Conservation (phyloP, 768 basidiomycete genomes). For the Pleurotus citrinopileatus region DNA sequence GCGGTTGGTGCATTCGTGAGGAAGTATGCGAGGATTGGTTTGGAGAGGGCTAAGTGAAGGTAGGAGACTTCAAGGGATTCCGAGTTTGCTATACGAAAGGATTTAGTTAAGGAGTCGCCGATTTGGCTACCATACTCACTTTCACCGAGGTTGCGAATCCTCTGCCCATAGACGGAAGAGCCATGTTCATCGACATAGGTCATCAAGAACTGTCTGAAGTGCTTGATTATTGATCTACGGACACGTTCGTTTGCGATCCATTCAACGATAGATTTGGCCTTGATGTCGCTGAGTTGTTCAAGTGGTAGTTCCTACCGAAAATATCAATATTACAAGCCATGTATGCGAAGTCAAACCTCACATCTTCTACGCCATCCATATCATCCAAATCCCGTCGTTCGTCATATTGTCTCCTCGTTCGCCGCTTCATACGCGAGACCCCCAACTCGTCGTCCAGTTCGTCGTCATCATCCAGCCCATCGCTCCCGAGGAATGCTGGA, state of each 20-base stretch:
- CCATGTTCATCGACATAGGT: constrained; percentile 93
- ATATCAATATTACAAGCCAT: constrained; percentile 15
- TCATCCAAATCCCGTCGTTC: constrained; percentile 90
- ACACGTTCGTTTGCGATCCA: constrained; percentile 97
- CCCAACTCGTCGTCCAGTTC: constrained; percentile 66
- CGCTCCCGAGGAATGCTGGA: constrained; percentile 84
- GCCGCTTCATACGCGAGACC: constrained; percentile 69
- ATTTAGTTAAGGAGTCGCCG: constrained; percentile 7
- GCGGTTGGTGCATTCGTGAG: constrained; percentile 91
- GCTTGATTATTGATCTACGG: constrained; percentile 82
- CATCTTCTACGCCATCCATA: constrained; percentile 85
- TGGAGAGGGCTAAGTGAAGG: constrained; percentile 88
- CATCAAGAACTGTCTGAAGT: constrained; percentile 95
- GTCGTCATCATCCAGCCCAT: constrained; percentile 76
- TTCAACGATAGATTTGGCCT: constrained; percentile 94
- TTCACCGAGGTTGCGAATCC: constrained; percentile 93
- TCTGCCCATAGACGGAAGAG: constrained; percentile 89
- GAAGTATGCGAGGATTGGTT: constrained; percentile 96
- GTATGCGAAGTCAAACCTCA: constrained; percentile 32
- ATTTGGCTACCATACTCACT: constrained; percentile 41
- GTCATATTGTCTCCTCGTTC: constrained; percentile 90
- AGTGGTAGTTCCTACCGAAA: constrained; percentile 78
- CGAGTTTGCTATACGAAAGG: constrained; percentile 68
- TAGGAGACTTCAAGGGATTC: constrained; percentile 98
- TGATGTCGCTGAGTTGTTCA: constrained; percentile 96